Percentiles rank a stretch among this genome's conserved stretches.
phyloP scores from a whole-genome alignment of 768 basidiomycete species.

The Phanerochaete carnosa region DNA sequence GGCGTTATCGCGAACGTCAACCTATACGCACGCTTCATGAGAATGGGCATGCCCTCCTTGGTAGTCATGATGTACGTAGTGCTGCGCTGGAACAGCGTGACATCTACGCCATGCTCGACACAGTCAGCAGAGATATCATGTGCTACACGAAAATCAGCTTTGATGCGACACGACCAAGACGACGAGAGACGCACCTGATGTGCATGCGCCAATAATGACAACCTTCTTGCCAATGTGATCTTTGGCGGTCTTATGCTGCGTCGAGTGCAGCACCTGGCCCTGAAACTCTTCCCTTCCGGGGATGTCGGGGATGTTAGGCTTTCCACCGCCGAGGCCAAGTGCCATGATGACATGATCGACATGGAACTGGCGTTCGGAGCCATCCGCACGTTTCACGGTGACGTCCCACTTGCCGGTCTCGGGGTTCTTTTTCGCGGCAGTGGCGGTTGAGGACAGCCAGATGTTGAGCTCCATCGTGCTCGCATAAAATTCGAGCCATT shows the following conservation, averaged over 20 bases:
- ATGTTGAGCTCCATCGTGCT: constrained; percentile 58
- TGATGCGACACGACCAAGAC: neutral
- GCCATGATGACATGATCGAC: constrained; percentile 37
- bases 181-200: constrained; percentile 38
- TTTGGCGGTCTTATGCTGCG: constrained; percentile 47
- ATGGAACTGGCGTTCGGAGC: constrained; percentile 27
- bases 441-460: constrained; percentile 48
- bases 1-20: neutral
- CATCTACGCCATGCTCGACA: constrained; percentile 43
- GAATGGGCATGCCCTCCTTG: constrained; percentile 31
- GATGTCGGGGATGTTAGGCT: constrained; percentile 33
- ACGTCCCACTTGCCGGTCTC: constrained; percentile 26
- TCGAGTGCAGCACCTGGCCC: constrained; percentile 61
- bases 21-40: constrained; percentile 26
- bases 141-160: constrained; percentile 16
- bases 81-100: constrained; percentile 58
- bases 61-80: constrained; percentile 45
- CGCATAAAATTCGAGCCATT: constrained; percentile 67
- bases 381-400: constrained; percentile 31
- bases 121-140: constrained; percentile 51
- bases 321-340: constrained; percentile 36
- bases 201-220: constrained; percentile 64
- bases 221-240: constrained; percentile 70
- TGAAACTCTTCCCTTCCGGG: constrained; percentile 50
- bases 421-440: constrained; percentile 16